Conservation (phyloP, 1,284 basidiomycete genomes). For the Anthracocystis setariae region DNA sequence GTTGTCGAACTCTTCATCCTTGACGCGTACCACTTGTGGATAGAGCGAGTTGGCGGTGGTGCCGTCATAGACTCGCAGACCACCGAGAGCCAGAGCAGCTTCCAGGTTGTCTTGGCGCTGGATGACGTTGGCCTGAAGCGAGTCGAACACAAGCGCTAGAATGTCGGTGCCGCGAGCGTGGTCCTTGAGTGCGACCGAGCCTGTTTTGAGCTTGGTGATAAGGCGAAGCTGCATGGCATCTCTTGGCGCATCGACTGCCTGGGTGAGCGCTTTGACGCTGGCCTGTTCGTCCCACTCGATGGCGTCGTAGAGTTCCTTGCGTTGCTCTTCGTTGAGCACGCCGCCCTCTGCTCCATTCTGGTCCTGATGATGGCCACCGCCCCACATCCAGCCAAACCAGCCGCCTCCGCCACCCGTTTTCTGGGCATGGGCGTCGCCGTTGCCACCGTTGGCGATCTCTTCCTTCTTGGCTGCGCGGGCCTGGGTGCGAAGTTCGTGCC, state of each 20-base stretch:
- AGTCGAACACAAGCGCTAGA: slow-evolving; percentile 87
- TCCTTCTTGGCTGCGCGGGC: slow-evolving; percentile 65
- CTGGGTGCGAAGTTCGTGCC: slow-evolving; percentile 88
- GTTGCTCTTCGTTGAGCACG: slow-evolving; percentile 88
- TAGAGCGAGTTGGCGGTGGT: slow-evolving; percentile 85
- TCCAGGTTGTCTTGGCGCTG: slow-evolving; percentile 89
- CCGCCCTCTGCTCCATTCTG: slow-evolving; percentile 66
- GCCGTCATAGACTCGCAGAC: slow-evolving; percentile 89
- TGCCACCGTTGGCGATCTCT: slow-evolving; percentile 60
- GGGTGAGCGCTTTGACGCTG: slow-evolving; percentile 41
- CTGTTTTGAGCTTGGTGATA: slow-evolving; percentile 71
- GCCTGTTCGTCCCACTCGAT: slow-evolving; percentile 82
- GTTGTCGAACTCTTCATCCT: slow-evolving; percentile 70
- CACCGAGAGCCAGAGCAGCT: slow-evolving; percentile 84
- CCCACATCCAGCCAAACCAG: slow-evolving; percentile 67
- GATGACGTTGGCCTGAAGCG: slow-evolving; percentile 83
- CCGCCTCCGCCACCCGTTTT: slow-evolving; percentile 46
- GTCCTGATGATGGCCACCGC: slow-evolving; percentile 41
- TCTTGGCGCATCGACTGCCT: slow-evolving; percentile 72
- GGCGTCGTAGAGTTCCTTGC: slow-evolving; percentile 89
- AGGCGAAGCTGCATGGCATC: slow-evolving; percentile 86
- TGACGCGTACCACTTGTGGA: slow-evolving; percentile 92
- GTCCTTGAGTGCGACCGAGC: slow-evolving; percentile 61
- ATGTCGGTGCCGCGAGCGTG: slow-evolving; percentile 73
- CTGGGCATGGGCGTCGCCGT: slow-evolving; percentile 70